Conservation (phyloP, 78 protist species). For the Dictyostelium brefeldianum region DNA sequence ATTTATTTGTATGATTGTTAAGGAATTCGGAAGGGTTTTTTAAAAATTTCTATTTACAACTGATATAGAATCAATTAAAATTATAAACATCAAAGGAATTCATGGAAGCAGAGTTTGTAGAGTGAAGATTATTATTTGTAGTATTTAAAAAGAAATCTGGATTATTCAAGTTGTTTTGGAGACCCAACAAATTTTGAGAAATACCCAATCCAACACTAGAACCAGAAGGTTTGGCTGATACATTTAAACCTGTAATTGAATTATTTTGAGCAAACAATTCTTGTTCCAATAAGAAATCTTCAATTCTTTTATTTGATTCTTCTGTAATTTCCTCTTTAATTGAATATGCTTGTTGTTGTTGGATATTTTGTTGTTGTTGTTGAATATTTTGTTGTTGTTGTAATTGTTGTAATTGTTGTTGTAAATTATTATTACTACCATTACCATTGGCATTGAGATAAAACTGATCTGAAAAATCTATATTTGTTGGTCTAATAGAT, state of each 20-base stretch:
- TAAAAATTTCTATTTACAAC: no score
- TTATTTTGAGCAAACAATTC: constrained; percentile 7
- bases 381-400: neutral
- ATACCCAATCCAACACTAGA: neutral
- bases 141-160: constrained; percentile 23
- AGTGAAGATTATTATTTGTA: neutral
- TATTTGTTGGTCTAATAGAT: neutral
- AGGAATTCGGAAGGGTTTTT: no score
- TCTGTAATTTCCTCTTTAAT: constrained; percentile 47
- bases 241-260: neutral
- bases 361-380: neutral
- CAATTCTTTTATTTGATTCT: constrained; percentile 10
- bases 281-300: constrained; percentile 52
- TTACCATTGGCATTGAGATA: neutral
- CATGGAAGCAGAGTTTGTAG: neutral
- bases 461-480: constrained; percentile 29
- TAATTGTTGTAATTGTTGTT: neutral
- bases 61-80: no score
- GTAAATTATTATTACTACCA: neutral
- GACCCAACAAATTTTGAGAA: constrained; percentile 9
- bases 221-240: neutral
- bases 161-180: neutral
- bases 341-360: neutral
- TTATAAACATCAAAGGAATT: neutral
- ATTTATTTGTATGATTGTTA: no score